Percentiles rank a stretch among this genome's conserved stretches.
phyloP scores from a whole-genome alignment of 108 stramenopile species.

The Cyclotella kingstonii region DNA sequence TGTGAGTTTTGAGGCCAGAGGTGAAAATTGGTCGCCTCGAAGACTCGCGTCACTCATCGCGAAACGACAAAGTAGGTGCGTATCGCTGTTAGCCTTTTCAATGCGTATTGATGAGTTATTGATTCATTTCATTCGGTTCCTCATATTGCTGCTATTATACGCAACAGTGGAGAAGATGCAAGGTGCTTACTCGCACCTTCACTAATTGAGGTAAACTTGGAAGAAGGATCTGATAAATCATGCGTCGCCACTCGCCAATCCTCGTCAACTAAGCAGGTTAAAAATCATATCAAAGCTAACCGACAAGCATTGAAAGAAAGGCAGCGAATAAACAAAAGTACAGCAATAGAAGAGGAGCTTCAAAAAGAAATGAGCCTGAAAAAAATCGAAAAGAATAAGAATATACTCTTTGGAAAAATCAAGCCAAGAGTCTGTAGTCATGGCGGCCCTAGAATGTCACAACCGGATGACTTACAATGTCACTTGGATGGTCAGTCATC shows the following conservation, averaged over 20 bases:
- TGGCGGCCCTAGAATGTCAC: no score
- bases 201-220: conserved; percentile 6
- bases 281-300: conserved; percentile 27
- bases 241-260: conserved; percentile 8
- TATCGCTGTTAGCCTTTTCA: background rate
- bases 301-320: conserved; percentile 28
- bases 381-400: conserved; percentile 42
- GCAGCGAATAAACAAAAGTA: conserved; percentile 26
- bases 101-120: background rate
- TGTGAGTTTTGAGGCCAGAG: conserved; percentile 8
- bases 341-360: conserved; percentile 16
- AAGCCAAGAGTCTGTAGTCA: conserved; percentile 22
- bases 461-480: background rate
- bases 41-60: conserved; percentile 25
- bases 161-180: conserved; percentile 34
- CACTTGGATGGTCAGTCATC: background rate
- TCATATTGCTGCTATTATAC: background rate
- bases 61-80: conserved; percentile 29
- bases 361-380: conserved; percentile 22
- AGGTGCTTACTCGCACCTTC: conserved; percentile 25
- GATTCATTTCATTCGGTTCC: background rate
- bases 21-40: conserved; percentile 33
- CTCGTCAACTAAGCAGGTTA: conserved; percentile 13
- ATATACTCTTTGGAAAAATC: conserved; percentile 34
- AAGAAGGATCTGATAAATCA: conserved; percentile 7